These are phyloP conservation scores for Aspergillus sclerotialis DNA, from an alignment of 2,329 filamentous ascomycete species.

Conservation along the genomic window DNA sequence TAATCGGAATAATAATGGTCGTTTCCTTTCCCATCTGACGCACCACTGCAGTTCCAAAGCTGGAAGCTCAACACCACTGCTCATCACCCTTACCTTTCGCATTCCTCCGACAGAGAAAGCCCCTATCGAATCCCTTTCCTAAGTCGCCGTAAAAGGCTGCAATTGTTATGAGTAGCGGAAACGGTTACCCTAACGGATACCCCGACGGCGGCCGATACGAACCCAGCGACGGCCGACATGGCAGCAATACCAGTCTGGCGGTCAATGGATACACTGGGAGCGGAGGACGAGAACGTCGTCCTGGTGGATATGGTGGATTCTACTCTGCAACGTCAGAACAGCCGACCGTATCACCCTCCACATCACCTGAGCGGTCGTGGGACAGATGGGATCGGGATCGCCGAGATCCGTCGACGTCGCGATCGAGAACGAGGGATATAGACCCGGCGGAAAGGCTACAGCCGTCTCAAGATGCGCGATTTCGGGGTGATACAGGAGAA, in stretches of 20 bases:
- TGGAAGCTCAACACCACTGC: slow-evolving; percentile 5
- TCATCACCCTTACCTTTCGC: slow-evolving; percentile 6
- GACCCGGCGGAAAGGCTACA: slow-evolving; percentile 20
- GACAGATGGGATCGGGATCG: slow-evolving; percentile 25
- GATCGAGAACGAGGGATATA: slow-evolving; percentile 27
- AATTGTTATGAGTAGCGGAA: slow-evolving; percentile 29
- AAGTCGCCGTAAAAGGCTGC: slow-evolving; percentile 5
- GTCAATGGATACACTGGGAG: slow-evolving; percentile 26
- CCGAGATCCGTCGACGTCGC: slow-evolving; percentile 23
- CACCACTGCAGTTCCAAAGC: slow-evolving; percentile 12
- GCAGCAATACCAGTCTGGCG: slow-evolving; percentile 21
- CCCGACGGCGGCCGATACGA: slow-evolving; percentile 29
- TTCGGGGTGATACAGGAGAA: slow-evolving; percentile 15
- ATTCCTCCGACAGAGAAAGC: slow-evolving; percentile 3
- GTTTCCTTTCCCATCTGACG: slow-evolving; percentile 8
- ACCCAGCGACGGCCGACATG: slow-evolving; percentile 25
- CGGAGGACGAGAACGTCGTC: slow-evolving; percentile 27
- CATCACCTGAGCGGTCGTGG: slow-evolving; percentile 26
- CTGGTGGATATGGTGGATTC: slow-evolving; percentile 41
- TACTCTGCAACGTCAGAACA: slow-evolving; percentile 25
- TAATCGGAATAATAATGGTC: slow-evolving; percentile 17
- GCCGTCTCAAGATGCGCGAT: slow-evolving; percentile 18
- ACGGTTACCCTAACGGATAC: slow-evolving; percentile 31
- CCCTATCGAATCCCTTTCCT: slow-evolving; percentile 9
- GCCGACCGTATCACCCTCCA: slow-evolving; percentile 16